phyloP scores from a whole-genome alignment of 768 basidiomycete genomes.

The Tephrocybe sp. region DNA sequence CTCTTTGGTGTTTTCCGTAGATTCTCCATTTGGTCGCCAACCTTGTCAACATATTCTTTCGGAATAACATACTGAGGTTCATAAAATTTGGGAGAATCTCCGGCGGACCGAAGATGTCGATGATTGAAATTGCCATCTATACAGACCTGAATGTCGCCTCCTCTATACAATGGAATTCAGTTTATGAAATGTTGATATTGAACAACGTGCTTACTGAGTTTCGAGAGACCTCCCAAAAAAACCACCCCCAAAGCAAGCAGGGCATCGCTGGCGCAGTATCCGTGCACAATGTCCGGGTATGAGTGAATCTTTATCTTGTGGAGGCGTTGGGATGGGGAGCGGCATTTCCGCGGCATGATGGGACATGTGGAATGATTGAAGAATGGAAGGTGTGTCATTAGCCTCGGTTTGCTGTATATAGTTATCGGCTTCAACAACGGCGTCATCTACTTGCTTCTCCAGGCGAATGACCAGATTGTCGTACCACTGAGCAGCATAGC shows the following conservation, averaged over 20 bases:
- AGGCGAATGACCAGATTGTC: background rate
- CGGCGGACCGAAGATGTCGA: too few relatives aligned
- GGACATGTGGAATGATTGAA: background rate
- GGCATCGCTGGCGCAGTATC: slow-evolving; percentile 26
- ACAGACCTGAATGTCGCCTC: slow-evolving; percentile 34
- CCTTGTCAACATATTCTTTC: slow-evolving; percentile 30
- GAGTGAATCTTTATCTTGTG: background rate
- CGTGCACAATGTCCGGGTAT: slow-evolving; percentile 11
- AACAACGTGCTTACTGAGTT: too few relatives aligned
- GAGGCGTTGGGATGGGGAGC: too few relatives aligned
- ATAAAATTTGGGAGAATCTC: slow-evolving; percentile 28
- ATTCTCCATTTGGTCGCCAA: slow-evolving; percentile 20
- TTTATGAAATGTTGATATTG: too few relatives aligned
- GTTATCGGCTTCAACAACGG: background rate
- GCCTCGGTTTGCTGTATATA: background rate
- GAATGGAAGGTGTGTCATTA: background rate
- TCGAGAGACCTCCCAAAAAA: slow-evolving; percentile 21
- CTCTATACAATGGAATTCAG: too few relatives aligned
- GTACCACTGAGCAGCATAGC: slow-evolving; percentile 8
- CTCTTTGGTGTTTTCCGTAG: slow-evolving; percentile 18
- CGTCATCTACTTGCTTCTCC: background rate
- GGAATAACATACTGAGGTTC: slow-evolving; percentile 21
- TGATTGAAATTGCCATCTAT: too few relatives aligned
- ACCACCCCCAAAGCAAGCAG: slow-evolving; percentile 28
- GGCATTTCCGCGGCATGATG: too few relatives aligned